Percentiles rank a stretch among this genome's conserved stretches.
These are phyloP conservation scores for Cardiospermum halicacabum DNA, from an alignment of 345 rosid species.

Conservation along the genomic window DNA sequence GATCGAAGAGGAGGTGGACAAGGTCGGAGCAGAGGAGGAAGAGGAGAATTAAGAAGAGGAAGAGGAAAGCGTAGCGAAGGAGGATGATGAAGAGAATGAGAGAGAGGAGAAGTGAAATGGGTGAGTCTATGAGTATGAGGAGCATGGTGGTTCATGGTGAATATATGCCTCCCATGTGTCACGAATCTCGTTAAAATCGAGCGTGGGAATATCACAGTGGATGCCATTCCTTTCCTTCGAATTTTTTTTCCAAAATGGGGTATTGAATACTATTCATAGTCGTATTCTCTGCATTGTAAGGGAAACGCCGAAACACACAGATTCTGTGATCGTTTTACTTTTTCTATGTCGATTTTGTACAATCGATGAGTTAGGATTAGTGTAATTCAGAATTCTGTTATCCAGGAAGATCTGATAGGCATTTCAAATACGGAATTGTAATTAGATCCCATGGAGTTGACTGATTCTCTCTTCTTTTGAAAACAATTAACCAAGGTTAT, in stretches of 20 bases:
- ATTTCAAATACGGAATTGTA: no score
- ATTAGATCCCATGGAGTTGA: no score
- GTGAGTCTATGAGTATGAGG: conserved; percentile 40
- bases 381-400: no score
- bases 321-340: no score
- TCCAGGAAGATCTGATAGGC: no score
- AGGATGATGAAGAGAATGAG: conserved; percentile 34
- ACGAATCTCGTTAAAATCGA: conserved; percentile 29
- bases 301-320: no score
- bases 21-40: conserved; percentile 37
- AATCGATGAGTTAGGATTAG: no score
- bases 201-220: conserved; percentile 9
- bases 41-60: conserved; percentile 36
- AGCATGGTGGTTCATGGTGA: conserved; percentile 13
- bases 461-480: no score
- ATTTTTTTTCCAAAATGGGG: not conserved
- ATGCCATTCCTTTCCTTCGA: conserved; percentile 4
- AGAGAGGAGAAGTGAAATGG: conserved; percentile 29
- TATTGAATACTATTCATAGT: not conserved
- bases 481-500: no score
- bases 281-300: not conserved
- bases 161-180: conserved; percentile 17
- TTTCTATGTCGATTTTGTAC: no score
- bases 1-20: conserved; percentile 33
- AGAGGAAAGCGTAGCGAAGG: conserved; percentile 30